Percentiles rank a stretch among this genome's conserved stretches.
Conservation (phyloP, 768 basidiomycete species). For the Phlebiopsis flavidoalba region DNA sequence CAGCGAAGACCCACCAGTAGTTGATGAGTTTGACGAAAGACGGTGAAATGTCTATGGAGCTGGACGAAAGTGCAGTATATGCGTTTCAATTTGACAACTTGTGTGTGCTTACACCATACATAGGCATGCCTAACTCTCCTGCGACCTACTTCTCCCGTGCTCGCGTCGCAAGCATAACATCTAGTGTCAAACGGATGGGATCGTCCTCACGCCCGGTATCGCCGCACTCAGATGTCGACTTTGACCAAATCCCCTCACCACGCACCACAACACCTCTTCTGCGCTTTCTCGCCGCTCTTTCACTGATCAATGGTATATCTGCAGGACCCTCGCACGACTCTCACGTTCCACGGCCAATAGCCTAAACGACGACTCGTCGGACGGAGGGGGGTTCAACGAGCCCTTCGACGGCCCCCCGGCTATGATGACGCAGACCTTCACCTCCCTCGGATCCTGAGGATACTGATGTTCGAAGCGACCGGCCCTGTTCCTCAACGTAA, state of each 20-base stretch:
- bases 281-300: slow-evolving; percentile 16
- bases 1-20: slow-evolving; percentile 25
- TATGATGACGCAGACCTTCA: neutral
- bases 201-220: slow-evolving; percentile 25
- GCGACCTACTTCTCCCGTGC: slow-evolving; percentile 26
- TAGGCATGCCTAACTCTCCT: slow-evolving; percentile 25
- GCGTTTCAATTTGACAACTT: neutral
- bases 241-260: slow-evolving; percentile 31
- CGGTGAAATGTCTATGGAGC: slow-evolving; percentile 76
- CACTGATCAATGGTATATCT: slow-evolving; percentile 12
- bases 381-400: slow-evolving; percentile 13
- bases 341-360: slow-evolving; percentile 17
- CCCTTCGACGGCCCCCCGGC: slow-evolving; percentile 12
- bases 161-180: slow-evolving; percentile 22
- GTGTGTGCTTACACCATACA: neutral
- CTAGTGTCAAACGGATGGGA: slow-evolving; percentile 26
- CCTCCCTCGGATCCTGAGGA: neutral
- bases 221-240: slow-evolving; percentile 29
- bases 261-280: slow-evolving; percentile 21
- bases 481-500: neutral
- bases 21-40: slow-evolving; percentile 40
- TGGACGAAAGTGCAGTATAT: slow-evolving; percentile 59
- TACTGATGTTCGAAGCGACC: slow-evolving; percentile 4
- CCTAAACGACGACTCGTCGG: slow-evolving; percentile 14
- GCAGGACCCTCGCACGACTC: slow-evolving; percentile 19